Percentiles rank a stretch among this genome's conserved stretches.
These are phyloP conservation scores for Picea sitchensis DNA, from an alignment of 75 land plant species.

Conservation along the genomic window DNA sequence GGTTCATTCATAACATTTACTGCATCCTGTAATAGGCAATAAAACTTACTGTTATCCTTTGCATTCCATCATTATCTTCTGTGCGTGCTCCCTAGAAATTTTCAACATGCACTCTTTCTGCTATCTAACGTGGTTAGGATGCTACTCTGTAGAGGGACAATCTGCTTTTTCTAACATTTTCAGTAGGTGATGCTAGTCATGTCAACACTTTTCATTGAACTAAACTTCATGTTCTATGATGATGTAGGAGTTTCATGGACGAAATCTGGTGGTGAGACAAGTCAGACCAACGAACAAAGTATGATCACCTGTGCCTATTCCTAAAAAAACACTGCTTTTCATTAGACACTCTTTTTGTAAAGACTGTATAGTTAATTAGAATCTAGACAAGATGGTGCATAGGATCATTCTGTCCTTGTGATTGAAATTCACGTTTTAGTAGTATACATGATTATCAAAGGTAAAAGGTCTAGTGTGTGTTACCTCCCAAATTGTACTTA, in stretches of 20 bases:
- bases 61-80: background rate
- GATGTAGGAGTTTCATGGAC: conserved; percentile 16
- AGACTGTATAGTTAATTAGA: background rate
- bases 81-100: background rate
- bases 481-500: too few species aligned
- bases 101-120: background rate
- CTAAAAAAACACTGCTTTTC: background rate
- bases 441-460: background rate
- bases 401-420: background rate
- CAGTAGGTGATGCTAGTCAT: background rate
- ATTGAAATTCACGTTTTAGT: background rate
- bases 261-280: conserved; percentile 16
- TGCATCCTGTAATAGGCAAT: background rate
- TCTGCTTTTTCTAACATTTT: background rate
- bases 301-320: background rate
- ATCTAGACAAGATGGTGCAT: background rate
- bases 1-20: background rate
- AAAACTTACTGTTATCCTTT: background rate
- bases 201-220: background rate
- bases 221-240: conserved; percentile 1
- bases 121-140: background rate
- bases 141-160: background rate
- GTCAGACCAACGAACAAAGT: background rate
- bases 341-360: background rate
- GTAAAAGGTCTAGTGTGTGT: background rate